Conservation (phyloP, 1,284 basidiomycete genomes). For the Megacollybia platyphylla region DNA sequence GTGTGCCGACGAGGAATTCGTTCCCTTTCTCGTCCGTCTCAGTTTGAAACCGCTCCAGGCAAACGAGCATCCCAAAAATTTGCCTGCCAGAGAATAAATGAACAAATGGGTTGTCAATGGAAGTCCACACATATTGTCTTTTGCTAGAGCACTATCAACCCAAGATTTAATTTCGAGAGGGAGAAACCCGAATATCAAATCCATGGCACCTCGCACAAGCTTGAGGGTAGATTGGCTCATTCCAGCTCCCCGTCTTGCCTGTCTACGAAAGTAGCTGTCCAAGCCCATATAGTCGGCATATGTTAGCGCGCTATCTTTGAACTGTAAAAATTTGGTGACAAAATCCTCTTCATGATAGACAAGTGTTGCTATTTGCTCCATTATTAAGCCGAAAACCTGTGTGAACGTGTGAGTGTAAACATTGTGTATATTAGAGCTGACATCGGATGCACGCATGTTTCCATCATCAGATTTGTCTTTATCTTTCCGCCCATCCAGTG, state of each 20-base stretch:
- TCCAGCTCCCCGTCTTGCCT: slow-evolving; percentile 67
- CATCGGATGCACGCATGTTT: slow-evolving; percentile 58
- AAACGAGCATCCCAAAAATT: slow-evolving; percentile 74
- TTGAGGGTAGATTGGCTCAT: slow-evolving; percentile 63
- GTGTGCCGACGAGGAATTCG: slow-evolving; percentile 57
- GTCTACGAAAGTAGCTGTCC: slow-evolving; percentile 88
- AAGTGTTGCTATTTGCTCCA: slow-evolving; percentile 69
- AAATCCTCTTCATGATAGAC: slow-evolving; percentile 82
- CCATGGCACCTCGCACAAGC: slow-evolving; percentile 80
- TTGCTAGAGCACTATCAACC: slow-evolving; percentile 68
- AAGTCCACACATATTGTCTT: slow-evolving; percentile 62
- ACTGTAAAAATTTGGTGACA: slow-evolving; percentile 85
- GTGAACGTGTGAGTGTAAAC: neutral
- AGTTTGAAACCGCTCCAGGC: slow-evolving; percentile 66
- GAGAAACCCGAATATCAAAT: slow-evolving; percentile 91
- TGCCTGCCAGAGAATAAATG: slow-evolving; percentile 30
- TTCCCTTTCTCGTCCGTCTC: slow-evolving; percentile 76
- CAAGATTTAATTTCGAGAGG: slow-evolving; percentile 75
- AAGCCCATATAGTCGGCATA: slow-evolving; percentile 95
- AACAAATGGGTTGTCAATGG: neutral
- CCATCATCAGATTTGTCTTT: slow-evolving; percentile 47
- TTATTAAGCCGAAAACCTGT: slow-evolving; percentile 64
- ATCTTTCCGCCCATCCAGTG: slow-evolving; percentile 48
- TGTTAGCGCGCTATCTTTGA: slow-evolving; percentile 78
- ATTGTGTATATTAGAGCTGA: slow-evolving; percentile 15